A percentile compares a stretch with the other conserved stretches of the same genome.
Evolutionary conservation across 2,329 filamentous ascomycete species (phyloP).

Genomic region (Calonectria henricotiae): DNA sequence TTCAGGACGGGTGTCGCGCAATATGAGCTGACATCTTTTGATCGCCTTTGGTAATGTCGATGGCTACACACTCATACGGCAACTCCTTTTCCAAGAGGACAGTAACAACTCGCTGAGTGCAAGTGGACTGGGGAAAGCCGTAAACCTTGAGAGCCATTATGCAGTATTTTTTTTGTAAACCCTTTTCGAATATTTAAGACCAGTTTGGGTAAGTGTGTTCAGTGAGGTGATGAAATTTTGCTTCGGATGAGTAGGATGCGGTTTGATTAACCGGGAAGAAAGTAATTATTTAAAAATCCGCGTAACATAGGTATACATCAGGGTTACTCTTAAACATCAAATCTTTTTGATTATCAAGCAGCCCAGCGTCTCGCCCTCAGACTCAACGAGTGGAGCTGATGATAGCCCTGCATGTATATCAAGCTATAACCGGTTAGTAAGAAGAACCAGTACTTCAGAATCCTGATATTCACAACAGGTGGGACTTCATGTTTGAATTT

Average conservation of each 20-base stretch:
- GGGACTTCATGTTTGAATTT: background rate
- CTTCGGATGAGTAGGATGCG: too few relatives aligned
- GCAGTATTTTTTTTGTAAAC: background rate
- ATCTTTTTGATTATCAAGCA: slow-evolving; percentile 1
- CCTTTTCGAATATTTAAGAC: background rate
- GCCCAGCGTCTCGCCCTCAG: too few relatives aligned
- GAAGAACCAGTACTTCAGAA: background rate
- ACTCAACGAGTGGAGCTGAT: background rate
- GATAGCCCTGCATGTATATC: background rate
- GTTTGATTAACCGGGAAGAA: background rate
- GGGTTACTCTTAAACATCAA: background rate
- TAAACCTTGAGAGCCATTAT: slow-evolving; percentile 30
- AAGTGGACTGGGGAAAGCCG: slow-evolving; percentile 7
- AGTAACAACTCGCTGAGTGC: slow-evolving; percentile 23
- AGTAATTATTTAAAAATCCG: background rate
- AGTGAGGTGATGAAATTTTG: background rate
- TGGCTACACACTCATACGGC: background rate
- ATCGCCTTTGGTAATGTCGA: slow-evolving; percentile 10
- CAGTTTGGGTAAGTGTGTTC: background rate
- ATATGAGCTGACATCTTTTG: slow-evolving; percentile 5
- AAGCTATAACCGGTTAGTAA: too few relatives aligned
- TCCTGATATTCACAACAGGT: background rate
- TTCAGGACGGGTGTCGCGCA: slow-evolving; percentile 28
- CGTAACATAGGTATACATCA: too few relatives aligned
- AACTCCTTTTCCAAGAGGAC: slow-evolving; percentile 24